phyloP scores from a whole-genome alignment of 2,329 filamentous ascomycete species.

The Penicillium sp. region DNA sequence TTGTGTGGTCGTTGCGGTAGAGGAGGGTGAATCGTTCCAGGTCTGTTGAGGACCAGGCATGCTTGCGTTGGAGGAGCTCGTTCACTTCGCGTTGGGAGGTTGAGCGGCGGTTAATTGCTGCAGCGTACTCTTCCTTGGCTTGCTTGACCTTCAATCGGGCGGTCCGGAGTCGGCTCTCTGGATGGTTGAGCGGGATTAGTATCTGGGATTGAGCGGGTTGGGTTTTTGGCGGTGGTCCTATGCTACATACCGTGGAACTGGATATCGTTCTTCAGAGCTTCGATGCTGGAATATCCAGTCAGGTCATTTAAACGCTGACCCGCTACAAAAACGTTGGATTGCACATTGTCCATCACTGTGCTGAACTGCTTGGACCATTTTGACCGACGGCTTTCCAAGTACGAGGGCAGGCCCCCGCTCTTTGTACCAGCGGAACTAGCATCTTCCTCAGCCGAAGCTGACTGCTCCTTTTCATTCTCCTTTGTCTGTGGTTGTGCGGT shows the following conservation, averaged over 20 bases:
- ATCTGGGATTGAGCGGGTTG: not conserved
- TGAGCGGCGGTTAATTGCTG: constrained; percentile 80
- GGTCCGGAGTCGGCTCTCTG: constrained; percentile 53
- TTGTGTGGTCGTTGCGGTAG: constrained; percentile 87
- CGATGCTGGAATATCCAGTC: constrained; percentile 91
- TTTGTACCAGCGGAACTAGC: not conserved
- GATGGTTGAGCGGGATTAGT: not conserved
- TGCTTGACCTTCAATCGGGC: constrained; percentile 66
- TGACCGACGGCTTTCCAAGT: constrained; percentile 52
- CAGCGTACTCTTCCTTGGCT: constrained; percentile 74
- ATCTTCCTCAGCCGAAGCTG: constrained; percentile 11
- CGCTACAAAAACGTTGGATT: constrained; percentile 79
- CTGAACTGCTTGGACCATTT: constrained; percentile 62
- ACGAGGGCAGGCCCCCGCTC: constrained; percentile 35
- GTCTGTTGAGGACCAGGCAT: constrained; percentile 82
- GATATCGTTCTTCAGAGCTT: constrained; percentile 78
- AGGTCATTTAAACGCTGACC: constrained; percentile 89
- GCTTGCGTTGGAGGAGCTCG: constrained; percentile 87
- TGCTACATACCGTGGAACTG: constrained; percentile 56
- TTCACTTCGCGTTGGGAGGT: constrained; percentile 94
- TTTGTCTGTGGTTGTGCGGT: constrained; percentile 8
- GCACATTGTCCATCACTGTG: constrained; percentile 81
- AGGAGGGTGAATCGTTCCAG: constrained; percentile 92
- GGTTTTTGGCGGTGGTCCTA: not conserved
- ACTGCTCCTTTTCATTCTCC: constrained; percentile 17